Evolutionary conservation across 495 filamentous ascomycete species (phyloP), one percentile per base, ranked within the genome.

Genomic region (Poronia punctata): DNA sequence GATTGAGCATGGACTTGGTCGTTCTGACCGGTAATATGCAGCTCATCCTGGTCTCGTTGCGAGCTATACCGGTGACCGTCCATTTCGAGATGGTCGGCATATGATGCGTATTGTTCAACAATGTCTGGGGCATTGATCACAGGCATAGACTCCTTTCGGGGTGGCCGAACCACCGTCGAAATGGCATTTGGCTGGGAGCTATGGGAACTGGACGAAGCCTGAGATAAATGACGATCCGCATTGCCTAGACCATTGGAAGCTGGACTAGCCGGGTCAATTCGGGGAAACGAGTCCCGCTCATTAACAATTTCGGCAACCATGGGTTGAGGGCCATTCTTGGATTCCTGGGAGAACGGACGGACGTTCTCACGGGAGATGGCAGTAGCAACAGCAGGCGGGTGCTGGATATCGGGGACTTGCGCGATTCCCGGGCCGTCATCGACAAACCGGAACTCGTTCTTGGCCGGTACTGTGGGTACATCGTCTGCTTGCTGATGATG

Each of bases 351-450:
- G 25, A 37, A 46, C 38, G 31, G 58, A 54, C 28, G 52, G 39
- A 38, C 38, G 17, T 22, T 45, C 41, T 56, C 58, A 14, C 45
- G 43, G 17, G 24, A 27, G 1, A 32, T 33, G 15, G 50, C 57
- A 12, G 57, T 56, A 16, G 58, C 63, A 22, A 51, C 56, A n/a
- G 54, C 43, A 5, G 56, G 47, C 10, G 63, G 64, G 37, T 63
- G 61, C 38, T 65, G 63, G 12, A 66, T 56, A 4, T 53, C 49
- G 3, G 50, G 52, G 39, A 53, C 38, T 38, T 56, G 40, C 32
- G 55, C 43, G 52, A 62, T 5, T 53, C 53, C 21, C 50, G 67
- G 23, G 49, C 53, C 35, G 40, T 57, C 57, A 36, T 61, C 37
- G 6, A 48, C 43, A 32, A 56, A 53, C 15, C 57, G 45, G 35